Conservation (phyloP, 2,329 filamentous ascomycete genomes). For the Venturiaceae sp. region DNA sequence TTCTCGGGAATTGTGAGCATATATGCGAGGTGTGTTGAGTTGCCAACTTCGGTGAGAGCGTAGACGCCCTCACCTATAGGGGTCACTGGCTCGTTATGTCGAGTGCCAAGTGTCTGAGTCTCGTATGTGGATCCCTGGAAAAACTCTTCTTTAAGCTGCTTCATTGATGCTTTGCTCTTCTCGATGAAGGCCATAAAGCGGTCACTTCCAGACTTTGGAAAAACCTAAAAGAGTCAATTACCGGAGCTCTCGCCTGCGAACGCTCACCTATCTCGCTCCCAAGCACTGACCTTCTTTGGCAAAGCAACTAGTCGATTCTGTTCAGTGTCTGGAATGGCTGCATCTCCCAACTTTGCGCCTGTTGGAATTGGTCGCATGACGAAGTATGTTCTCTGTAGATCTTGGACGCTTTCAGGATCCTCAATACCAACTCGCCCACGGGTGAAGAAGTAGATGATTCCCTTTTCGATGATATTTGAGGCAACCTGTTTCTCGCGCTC, state of each 20-base stretch:
- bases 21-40: slow-evolving; percentile 70
- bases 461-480: slow-evolving; percentile 70
- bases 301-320: slow-evolving; percentile 67
- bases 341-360: slow-evolving; percentile 58
- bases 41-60: slow-evolving; percentile 61
- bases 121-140: slow-evolving; percentile 57
- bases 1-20: slow-evolving; percentile 64
- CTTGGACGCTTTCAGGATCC: slow-evolving; percentile 56
- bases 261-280: no score
- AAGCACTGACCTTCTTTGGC: slow-evolving; percentile 75
- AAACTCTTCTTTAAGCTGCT: slow-evolving; percentile 64
- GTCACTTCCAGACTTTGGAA: slow-evolving; percentile 59
- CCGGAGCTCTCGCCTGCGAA: no score
- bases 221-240: no score
- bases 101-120: slow-evolving; percentile 64
- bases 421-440: slow-evolving; percentile 66
- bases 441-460: slow-evolving; percentile 85
- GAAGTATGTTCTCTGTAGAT: slow-evolving; percentile 71
- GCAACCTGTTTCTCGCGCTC: slow-evolving; percentile 41
- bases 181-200: slow-evolving; percentile 77
- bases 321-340: slow-evolving; percentile 43
- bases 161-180: slow-evolving; percentile 55
- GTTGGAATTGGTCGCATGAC: slow-evolving; percentile 63
- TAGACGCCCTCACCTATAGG: slow-evolving; percentile 83
- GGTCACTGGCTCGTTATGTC: slow-evolving; percentile 58